Evolutionary conservation across 2,329 filamentous ascomycete species (phyloP).

Genomic region (Botrytis fragariae): DNA sequence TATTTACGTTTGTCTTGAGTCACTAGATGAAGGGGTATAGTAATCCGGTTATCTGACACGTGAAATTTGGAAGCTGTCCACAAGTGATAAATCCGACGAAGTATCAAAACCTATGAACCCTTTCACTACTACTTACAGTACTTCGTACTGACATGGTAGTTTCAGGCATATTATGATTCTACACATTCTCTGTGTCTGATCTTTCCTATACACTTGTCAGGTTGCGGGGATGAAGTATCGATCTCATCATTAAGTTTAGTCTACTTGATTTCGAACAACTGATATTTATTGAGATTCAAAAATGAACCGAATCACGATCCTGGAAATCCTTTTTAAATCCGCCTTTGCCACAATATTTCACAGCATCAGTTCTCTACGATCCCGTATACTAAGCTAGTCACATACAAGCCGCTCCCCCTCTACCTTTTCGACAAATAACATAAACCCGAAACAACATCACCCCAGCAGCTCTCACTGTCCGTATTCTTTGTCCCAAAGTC

Average conservation of each 20-base stretch:
- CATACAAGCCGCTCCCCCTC: background rate
- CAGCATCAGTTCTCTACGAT: background rate
- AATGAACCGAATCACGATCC: rapidly evolving
- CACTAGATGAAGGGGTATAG: background rate
- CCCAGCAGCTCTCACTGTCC: background rate
- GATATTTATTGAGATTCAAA: background rate
- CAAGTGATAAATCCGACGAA: background rate
- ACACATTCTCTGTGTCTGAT: background rate
- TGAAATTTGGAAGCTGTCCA: background rate
- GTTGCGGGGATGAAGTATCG: background rate
- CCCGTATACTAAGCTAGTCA: background rate
- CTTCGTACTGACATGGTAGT: too few species aligned
- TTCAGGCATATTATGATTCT: background rate
- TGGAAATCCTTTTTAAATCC: background rate
- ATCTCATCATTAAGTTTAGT: background rate
- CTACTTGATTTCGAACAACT: background rate
- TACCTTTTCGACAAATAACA: background rate
- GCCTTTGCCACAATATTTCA: background rate
- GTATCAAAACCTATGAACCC: background rate
- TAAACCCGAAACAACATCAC: background rate
- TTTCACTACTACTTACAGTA: too few species aligned
- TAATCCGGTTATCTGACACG: background rate
- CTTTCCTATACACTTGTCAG: background rate
- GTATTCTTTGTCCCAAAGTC: background rate
- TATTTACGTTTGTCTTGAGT: background rate